A percentile compares a stretch with the other conserved stretches of the same genome.
These are phyloP conservation scores for Ceratobasidium sp. DNA, from an alignment of 1,284 basidiomycete species.

Conservation along the genomic window DNA sequence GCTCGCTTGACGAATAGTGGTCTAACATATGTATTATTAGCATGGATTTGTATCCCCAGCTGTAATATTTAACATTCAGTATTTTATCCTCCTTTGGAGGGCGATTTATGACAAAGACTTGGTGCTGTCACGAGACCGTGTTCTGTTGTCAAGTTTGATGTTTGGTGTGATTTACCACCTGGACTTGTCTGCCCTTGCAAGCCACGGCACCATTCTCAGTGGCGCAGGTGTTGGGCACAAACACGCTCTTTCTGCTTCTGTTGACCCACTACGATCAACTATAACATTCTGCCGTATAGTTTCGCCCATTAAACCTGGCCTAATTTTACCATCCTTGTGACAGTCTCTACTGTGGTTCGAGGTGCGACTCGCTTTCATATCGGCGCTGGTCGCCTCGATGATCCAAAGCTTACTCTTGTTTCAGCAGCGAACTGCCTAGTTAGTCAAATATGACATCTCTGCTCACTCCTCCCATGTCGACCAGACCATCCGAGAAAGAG, in stretches of 20 bases:
- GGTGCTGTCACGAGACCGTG: slow-evolving; percentile 36
- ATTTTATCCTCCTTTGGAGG: not conserved
- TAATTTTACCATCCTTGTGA: not conserved
- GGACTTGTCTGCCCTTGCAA: slow-evolving; percentile 1
- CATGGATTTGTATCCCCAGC: not conserved
- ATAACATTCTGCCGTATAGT: not conserved
- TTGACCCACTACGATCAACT: slow-evolving; percentile 2
- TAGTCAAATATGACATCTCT: slow-evolving; percentile 11
- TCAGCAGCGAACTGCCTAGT: not conserved
- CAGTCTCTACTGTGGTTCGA: not conserved
- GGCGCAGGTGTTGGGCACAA: slow-evolving; percentile 13
- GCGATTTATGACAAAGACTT: slow-evolving; percentile 10
- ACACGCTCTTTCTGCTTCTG: not conserved
- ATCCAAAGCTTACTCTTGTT: slow-evolving; percentile 5
- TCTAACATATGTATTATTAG: not conserved
- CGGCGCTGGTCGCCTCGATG: not conserved
- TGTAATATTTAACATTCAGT: not conserved
- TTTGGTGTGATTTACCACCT: slow-evolving; percentile 12
- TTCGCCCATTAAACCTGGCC: not conserved
- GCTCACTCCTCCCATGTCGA: slow-evolving; percentile 37
- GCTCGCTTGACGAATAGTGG: slow-evolving; percentile 22
- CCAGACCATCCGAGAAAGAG: slow-evolving; percentile 40
- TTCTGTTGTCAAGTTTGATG: slow-evolving; percentile 36
- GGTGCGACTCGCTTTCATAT: not conserved
- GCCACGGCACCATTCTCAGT: slow-evolving; percentile 15